Base-by-base conservation (phyloP, 2,329 filamentous ascomycete species). In the Aspergillus transmontanensis region DNA sequence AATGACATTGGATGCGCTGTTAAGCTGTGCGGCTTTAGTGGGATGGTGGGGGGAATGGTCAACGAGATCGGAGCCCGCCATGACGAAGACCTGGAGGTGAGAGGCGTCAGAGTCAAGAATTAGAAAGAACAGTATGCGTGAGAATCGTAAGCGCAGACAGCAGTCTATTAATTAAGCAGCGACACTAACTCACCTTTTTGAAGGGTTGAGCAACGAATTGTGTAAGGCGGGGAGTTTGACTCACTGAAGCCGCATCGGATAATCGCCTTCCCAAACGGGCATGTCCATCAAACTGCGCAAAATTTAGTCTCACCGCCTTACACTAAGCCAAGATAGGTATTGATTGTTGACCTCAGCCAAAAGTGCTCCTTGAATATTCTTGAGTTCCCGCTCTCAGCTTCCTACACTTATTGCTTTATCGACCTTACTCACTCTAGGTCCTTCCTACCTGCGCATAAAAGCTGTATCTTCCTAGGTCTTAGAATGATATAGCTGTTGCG, bases 41-140 rank as follows among this genome's bases (percentile, higher is more conserved):
- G 92, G 91, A 78, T 97, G 89, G 72, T 74, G 77, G 72, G 94
- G 93, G 64, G 94, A 97, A 79, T 97, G 89, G 76, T 97, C 94
- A 66, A 90, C 83, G 48, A 90, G 64, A 79, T 83, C 68, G 80
- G 76, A 62, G 59, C 65, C 63, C 63, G 71, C 63, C 72, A 75
- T 76, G 62, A 51, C 61, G 48, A 76, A 65, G 79, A 41, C 53
- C 51, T 71, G 82, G 84, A 84, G 45, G 41, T 75, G 56, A 54
- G 28, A 32, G 50, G 10, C 12, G 26, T 50, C 14, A 30, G 7
- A 54, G 30, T 21, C 19, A 21, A 36, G 36, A 19, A 28, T 4
- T 50, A 16, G 19, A 9, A 50, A 2, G 16, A 10, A 10, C 46
- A 9, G 30, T 30, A 30, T 28, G 4, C 9, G 26, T 19, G 26